Base-by-base conservation (phyloP, 2,329 filamentous ascomycete genomes). In the Biscogniauxia sp. region DNA sequence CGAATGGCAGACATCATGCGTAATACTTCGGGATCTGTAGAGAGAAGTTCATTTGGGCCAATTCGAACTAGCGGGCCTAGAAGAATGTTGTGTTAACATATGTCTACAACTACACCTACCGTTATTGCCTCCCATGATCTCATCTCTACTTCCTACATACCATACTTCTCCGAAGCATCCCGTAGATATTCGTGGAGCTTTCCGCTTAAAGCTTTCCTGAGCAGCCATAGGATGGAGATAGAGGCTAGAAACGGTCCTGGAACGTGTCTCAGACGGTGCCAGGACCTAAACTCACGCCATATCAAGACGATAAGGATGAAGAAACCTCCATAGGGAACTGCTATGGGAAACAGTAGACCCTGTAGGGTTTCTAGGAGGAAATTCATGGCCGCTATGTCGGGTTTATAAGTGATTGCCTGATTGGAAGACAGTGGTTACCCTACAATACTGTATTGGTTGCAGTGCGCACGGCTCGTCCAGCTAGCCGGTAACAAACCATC, bases 1-100 rank as follows among this genome's bases (percentile, higher is more conserved):
- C 74, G 74, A 41, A 71, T 73, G 20, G 70, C 72, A 60, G 72
- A 75, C 64, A 76, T 71, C 58, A 62, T 71, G 23, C 68, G 69
- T 41, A 72, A 61, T 9, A 69, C 60, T 15, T 63, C 61, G 8
- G 62, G 64, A 41, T 69, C 64, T 20, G 66, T 66, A 19, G 65
- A 67, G 11, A 71, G 60, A 15, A 72, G 57, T 11, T 70, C 66
- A 54, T 73, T 72, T 8, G 70, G 64, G 8, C 68, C 68, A 25
- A 70, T 69, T 23, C 68, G 68, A 26, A 57, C 67, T 9, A 70
- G 66, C 52, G 68, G 59, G 19, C 67, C 67, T 70, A 41, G 20
- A 20, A 54, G 51, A 20, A 25, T 37, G 17, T 45, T 56, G 55
- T 32, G 26, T 58, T 57, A 57, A 20, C 52, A 32, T 28, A n/a